phyloP scores from a whole-genome alignment of 129 eudicot species.

The Smallanthus sonchifolius region DNA sequence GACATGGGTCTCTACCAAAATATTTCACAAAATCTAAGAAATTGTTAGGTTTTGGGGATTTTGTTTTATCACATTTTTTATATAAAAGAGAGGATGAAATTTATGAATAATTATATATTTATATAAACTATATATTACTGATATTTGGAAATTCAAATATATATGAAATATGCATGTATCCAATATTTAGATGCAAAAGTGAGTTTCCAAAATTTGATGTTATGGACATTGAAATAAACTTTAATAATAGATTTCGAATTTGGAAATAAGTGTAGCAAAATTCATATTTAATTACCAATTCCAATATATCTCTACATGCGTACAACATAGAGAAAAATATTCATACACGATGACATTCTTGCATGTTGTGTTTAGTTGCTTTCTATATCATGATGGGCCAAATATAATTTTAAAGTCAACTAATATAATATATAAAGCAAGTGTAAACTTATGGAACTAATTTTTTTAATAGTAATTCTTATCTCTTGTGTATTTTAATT shows the following conservation, averaged over 20 bases:
- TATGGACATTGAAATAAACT: background rate
- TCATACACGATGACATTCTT: conserved; percentile 9
- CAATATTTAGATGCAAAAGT: too few species aligned
- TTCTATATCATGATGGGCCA: conserved; percentile 9
- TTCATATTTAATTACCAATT: background rate
- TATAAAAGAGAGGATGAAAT: background rate
- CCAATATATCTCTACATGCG: conserved; percentile 16
- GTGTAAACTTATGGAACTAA: background rate
- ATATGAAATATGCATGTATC: too few species aligned
- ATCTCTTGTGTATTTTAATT: background rate
- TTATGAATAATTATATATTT: too few species aligned
- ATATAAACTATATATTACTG: background rate
- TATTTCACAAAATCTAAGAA: conserved; percentile 42
- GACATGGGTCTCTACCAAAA: conserved; percentile 74
- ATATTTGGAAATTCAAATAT: background rate
- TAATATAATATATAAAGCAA: background rate
- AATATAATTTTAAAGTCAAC: background rate
- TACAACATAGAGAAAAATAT: conserved; percentile 2
- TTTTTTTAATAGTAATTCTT: background rate
- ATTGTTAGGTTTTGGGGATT: conserved; percentile 8
- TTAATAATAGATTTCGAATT: background rate
- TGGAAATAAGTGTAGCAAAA: background rate
- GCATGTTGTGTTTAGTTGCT: conserved; percentile 17
- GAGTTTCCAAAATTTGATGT: background rate
- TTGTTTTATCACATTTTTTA: conserved; percentile 6